These are phyloP conservation scores for Eucalyptus rudis DNA, from an alignment of 345 rosid species.

Conservation along the genomic window DNA sequence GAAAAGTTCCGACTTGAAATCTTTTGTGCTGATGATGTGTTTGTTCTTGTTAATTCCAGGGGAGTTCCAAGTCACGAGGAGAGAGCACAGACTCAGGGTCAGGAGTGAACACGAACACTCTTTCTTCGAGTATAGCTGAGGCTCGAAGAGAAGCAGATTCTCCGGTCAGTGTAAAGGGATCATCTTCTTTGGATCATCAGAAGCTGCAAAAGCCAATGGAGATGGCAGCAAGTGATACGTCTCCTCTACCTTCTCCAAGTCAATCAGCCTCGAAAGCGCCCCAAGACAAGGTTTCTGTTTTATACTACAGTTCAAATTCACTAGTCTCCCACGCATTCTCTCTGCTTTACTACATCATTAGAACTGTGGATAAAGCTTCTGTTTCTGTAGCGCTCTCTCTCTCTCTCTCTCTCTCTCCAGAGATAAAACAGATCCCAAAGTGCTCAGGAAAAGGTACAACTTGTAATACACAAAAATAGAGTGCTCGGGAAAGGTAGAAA, in stretches of 20 bases:
- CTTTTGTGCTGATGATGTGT: neutral
- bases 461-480: neutral
- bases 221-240: conserved; percentile 28
- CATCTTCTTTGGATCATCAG: conserved; percentile 18
- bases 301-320: neutral
- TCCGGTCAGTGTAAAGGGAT: conserved; percentile 52
- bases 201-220: conserved; percentile 25
- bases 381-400: neutral
- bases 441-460: neutral
- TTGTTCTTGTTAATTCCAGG: conserved; percentile 30
- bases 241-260: conserved; percentile 46
- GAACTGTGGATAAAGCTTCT: conserved; percentile 6
- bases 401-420: neutral
- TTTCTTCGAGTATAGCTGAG: conserved; percentile 52
- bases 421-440: neutral
- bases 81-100: conserved; percentile 91
- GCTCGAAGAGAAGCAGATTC: conserved; percentile 53
- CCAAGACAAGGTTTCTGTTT: conserved; percentile 67
- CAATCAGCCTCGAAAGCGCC: conserved; percentile 35
- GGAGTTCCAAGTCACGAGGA: conserved; percentile 74
- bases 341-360: conserved; percentile 18
- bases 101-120: conserved; percentile 36
- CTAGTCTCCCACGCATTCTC: neutral
- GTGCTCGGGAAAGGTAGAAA: neutral
- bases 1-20: neutral